Conservation (phyloP, 1,284 basidiomycete genomes). For the Leccinum pachyderme region DNA sequence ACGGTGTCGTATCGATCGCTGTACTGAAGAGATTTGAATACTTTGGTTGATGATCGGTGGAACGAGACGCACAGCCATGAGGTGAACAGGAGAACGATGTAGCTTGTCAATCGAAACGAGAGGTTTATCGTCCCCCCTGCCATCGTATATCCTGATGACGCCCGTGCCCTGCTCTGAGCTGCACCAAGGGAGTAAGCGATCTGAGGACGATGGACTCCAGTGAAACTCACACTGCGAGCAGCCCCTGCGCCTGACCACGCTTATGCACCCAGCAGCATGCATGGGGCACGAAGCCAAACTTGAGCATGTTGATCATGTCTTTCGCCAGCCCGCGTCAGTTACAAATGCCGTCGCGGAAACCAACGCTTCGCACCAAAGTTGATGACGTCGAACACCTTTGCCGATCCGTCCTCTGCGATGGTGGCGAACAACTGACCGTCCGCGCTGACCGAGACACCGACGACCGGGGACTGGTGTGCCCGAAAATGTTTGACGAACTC, state of each 20-base stretch:
- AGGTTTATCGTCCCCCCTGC: constrained; percentile 78
- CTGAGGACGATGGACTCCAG: not conserved
- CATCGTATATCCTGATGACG: constrained; percentile 88
- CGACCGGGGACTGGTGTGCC: constrained; percentile 82
- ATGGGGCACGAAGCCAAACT: constrained; percentile 81
- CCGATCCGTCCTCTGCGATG: constrained; percentile 79
- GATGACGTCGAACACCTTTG: constrained; percentile 95
- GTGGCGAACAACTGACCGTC: constrained; percentile 94
- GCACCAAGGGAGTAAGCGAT: constrained; percentile 12
- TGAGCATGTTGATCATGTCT: constrained; percentile 99
- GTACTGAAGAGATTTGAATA: constrained; percentile 55
- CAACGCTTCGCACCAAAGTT: constrained; percentile 74
- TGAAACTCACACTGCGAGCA: constrained; percentile 79
- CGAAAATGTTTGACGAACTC: constrained; percentile 95
- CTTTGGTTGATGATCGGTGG: not conserved
- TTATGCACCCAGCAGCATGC: constrained; percentile 93
- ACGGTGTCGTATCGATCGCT: constrained; percentile 89
- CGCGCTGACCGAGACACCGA: constrained; percentile 81
- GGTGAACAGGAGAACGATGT: constrained; percentile 85
- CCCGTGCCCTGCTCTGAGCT: constrained; percentile 81
- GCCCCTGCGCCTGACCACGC: constrained; percentile 81
- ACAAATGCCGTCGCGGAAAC: not conserved
- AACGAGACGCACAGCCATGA: constrained; percentile 74
- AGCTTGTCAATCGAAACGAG: constrained; percentile 73
- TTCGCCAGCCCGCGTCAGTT: not conserved